Evolutionary conservation across 2,329 filamentous ascomycete species (phyloP), one percentile per base, ranked within the genome.

Genomic region (Iodosphaeria phyllophila): DNA sequence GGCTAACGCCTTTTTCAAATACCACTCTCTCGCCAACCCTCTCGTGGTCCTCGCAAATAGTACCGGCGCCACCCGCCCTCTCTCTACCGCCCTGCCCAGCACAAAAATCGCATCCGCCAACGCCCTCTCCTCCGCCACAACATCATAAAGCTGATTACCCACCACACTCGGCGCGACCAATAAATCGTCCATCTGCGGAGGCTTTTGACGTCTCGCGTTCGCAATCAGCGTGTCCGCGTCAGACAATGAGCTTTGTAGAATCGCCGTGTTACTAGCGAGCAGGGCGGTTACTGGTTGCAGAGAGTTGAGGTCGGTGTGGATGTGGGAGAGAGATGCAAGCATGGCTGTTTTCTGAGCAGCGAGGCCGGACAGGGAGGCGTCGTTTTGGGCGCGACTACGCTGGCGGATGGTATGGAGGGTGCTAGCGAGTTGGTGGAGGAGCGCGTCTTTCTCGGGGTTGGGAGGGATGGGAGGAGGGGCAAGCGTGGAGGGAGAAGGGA

Each of bases 101-200:
- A 83, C 73, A 42, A 89, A 92, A 33, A 95, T 70, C 3, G 82
- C 77, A 44, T 93, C 86, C 16, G 75, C 76, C 23, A 92, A 64
- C 3, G 78, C 83, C 35, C 75, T 64, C 51, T 93, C 86, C 44
- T 98, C 89, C 2, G 83, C 82, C 15, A 84, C 79, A 2, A 91
- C 58, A 23, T 74, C 72, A 49, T 95, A 98, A 13, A 98, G 55
- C 55, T 98, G 89, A 35, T 86, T 84, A 1, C 78, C 80, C 4
- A 93, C 89, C 2, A 93, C 75, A 0, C 82, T 93, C 1, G 86
- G 83, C 3, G 84, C 82, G n/a, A 93, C 80, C 3, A 98, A 59
- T 17, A 95, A 63, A 31, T 92, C 83, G 45, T 98, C 89, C 24
- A 95, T 75, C 23, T 74, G 68, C 0, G 84, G 83, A 1, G 73